These are phyloP conservation scores for Larix kaempferi DNA, from an alignment of 75 land plant species.

Conservation along the genomic window DNA sequence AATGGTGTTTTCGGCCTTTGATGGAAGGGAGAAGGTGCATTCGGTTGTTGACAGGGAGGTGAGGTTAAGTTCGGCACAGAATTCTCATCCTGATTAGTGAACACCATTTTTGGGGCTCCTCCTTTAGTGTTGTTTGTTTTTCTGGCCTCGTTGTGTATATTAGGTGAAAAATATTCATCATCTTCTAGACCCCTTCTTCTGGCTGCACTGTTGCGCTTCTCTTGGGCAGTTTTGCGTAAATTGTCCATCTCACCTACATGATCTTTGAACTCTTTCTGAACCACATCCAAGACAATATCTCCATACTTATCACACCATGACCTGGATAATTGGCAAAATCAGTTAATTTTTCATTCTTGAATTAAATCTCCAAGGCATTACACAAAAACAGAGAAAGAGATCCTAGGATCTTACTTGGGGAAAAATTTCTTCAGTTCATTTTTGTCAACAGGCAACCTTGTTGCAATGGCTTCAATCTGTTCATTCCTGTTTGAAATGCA, in stretches of 20 bases:
- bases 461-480: constrained; percentile 82
- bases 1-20: too few species aligned
- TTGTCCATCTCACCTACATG: constrained; percentile 73
- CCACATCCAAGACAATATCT: constrained; percentile 81
- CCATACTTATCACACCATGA: constrained; percentile 92
- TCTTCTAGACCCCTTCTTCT: constrained; percentile 14
- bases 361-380: neutral
- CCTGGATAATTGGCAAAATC: constrained; percentile 24
- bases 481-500: constrained; percentile 57
- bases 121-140: neutral
- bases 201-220: constrained; percentile 3
- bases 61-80: neutral
- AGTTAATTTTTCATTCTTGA: neutral
- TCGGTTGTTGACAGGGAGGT: too few species aligned
- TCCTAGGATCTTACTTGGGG: constrained; percentile 48
- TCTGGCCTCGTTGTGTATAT: constrained; percentile 3
- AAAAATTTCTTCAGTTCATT: constrained; percentile 73
- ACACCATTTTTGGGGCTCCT: neutral
- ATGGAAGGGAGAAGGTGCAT: too few species aligned
- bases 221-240: constrained; percentile 19
- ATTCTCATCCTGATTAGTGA: constrained; percentile 1
- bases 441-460: constrained; percentile 77
- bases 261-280: constrained; percentile 76
- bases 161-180: constrained; percentile 51
- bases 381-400: neutral